Base-by-base conservation (phyloP, 129 eudicot species). In the Chrysanthemum lavandulifolium region DNA sequence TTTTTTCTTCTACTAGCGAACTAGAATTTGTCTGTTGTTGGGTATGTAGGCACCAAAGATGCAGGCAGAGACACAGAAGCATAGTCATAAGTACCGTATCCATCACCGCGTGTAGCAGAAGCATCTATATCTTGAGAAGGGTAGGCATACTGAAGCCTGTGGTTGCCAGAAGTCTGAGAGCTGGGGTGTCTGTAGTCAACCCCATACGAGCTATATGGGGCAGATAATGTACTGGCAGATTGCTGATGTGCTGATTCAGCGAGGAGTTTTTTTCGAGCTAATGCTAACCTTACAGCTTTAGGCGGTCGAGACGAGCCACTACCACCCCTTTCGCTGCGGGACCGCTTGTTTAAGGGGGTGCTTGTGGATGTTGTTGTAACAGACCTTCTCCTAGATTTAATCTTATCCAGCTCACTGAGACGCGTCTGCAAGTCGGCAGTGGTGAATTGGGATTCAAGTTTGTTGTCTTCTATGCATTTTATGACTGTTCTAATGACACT, bases 381-480 rank as follows among this genome's bases (percentile, higher is more conserved):
- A 18, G 27, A 45, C 56, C 11, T 61, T 36, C 19, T 66, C 19
- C 13, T 66, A 3, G 84, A 68, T 67, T 72, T 86, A 5, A 79
- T 69, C 67, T 60, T 86, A 71, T 86, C 91, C 67, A 80, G 67
- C 66, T 67, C 72, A 12, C 67, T 29, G 40, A 80, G 70, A 18
- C 84, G 81, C 14, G 62, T 75, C 79, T 75, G 71, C 31, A 86
- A 76, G 79, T 72, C 54, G 15, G 62, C 86, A 2, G 59, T 27
- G 61, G 75, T 50, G 64, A 80, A 86, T 33, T 77, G 68, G 13
- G 85, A 64, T 79, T 80, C 91, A 45, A 86, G 83, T 56, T 83
- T 83, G 82, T 77, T 77, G 80, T 86, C 91, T 75, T 80, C 88
- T 5, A 86, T 82, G 72, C 91, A 86, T 78, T 80, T 86, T 27